Evolutionary conservation across 192 early-diverging fungal genomes (phyloP), one percentile per base, ranked within the genome.

Genomic region (Dissophora ornata): DNA sequence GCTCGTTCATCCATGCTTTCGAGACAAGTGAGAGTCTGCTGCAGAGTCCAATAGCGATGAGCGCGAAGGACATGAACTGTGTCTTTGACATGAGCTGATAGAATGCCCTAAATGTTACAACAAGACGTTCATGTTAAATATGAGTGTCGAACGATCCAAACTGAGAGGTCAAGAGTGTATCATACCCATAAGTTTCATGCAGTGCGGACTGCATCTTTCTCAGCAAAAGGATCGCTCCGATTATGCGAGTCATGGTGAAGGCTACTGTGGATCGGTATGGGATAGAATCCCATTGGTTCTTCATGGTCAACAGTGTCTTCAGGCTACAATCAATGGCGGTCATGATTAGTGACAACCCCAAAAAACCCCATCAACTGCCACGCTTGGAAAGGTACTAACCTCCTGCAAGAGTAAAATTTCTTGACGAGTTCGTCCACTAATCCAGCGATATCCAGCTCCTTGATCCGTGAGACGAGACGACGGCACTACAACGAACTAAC

Each of bases 1-100:
- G 33, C 29, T 77, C 73, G n/a, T 53, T 56, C 12, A 25, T 40
- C 73, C 73, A 77, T 22, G 73, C 73, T 28, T 57, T 77, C 3
- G 64, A 62, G 4, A 67, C 28, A 36, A 77, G 30, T 8, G 73
- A 67, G 9, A 77, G 73, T 62, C 73, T 51, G n/a, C 73, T 77
- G 40, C 64, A 67, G 2, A 77, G 50, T 32, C 73, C 73, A 45
- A 77, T 77, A 1, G 65, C 44, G 13, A 67, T 51, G 24, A 84
- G 47, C 3, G 83, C 78, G 49, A 84, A 78, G 4, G 81, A 22
- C 81, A 84, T 84, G 62, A 84, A 84, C 58, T 80, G 77, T 2
- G 77, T 78, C 40, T 67, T 68, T 10, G 66, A 67, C 46, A 82
- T 50, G 38, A 84, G 63, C 9, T 64, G 57, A 53, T 69, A 65